Percentiles rank a stretch among this genome's conserved stretches.
Evolutionary conservation across 2,329 filamentous ascomycete species (phyloP).

Genomic region (Phialophora macrospora): DNA sequence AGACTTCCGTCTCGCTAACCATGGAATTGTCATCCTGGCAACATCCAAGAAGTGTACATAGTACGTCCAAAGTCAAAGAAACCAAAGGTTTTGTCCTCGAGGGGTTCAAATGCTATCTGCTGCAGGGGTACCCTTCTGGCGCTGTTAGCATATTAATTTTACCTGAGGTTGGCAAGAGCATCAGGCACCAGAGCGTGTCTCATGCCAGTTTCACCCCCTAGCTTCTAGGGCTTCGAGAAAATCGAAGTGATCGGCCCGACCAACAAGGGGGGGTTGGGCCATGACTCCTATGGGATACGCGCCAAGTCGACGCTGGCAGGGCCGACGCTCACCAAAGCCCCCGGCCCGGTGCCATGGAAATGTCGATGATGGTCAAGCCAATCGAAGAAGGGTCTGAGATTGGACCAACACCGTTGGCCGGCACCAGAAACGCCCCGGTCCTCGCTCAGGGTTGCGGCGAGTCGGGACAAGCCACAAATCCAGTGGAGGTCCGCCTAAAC

Average conservation of each 20-base stretch:
- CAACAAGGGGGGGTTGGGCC: neutral
- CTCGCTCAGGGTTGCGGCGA: conserved; percentile 22
- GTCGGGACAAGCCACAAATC: conserved; percentile 13
- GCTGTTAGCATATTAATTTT: neutral
- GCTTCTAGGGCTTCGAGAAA: conserved; percentile 4
- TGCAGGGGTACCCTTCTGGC: neutral
- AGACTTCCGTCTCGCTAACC: neutral
- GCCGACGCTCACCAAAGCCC: neutral
- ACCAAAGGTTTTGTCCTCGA: neutral
- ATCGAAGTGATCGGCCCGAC: neutral
- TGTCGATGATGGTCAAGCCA: conserved; percentile 14
- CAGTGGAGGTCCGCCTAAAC: conserved; percentile 25
- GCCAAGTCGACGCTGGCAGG: neutral
- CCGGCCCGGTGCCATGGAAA: conserved; percentile 18
- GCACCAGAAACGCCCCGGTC: conserved; percentile 29
- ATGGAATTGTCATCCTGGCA: neutral
- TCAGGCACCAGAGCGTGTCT: neutral
- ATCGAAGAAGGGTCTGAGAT: conserved; percentile 26
- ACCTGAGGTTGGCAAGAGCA: neutral
- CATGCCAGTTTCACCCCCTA: neutral
- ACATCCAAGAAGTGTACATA: neutral
- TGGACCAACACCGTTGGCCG: conserved; percentile 33
- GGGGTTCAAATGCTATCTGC: neutral
- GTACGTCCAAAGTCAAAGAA: neutral
- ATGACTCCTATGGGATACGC: neutral